Conservation (phyloP, 768 basidiomycete genomes). For the Imleria badia region DNA sequence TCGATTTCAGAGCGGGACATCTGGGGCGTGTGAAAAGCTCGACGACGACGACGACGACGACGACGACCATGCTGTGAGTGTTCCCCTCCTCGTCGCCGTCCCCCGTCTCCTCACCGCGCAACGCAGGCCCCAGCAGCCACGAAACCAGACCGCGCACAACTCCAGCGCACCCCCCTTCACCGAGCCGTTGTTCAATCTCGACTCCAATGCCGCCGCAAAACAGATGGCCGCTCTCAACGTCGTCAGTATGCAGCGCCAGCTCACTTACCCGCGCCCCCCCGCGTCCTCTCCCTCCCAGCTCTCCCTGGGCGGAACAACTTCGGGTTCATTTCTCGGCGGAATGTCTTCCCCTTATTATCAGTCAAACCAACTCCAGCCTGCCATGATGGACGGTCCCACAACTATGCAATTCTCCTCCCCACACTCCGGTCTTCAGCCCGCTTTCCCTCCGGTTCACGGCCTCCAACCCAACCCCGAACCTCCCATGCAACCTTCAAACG, state of each 20-base stretch:
- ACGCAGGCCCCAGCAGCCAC: conserved; percentile 42
- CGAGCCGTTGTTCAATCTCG: conserved; percentile 52
- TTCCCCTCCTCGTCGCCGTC: background rate
- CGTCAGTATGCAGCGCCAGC: conserved; percentile 47
- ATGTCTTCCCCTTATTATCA: conserved; percentile 38
- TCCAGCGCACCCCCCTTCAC: conserved; percentile 17
- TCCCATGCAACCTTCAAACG: conserved; percentile 40
- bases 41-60: conserved; percentile 21
- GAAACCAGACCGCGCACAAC: conserved; percentile 23
- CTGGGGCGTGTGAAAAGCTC: conserved; percentile 17
- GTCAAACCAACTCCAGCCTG: conserved; percentile 35
- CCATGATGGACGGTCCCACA: conserved; percentile 39
- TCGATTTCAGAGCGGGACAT: conserved; percentile 77
- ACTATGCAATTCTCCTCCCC: conserved; percentile 43
- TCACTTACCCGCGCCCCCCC: conserved; percentile 50
- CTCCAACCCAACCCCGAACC: conserved; percentile 37
- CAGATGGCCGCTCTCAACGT: conserved; percentile 79
- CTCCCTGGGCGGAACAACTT: conserved; percentile 55
- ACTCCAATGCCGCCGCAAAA: conserved; percentile 68
- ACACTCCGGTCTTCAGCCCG: conserved; percentile 48
- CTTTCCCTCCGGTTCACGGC: conserved; percentile 40
- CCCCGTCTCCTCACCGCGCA: background rate
- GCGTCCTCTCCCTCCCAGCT: conserved; percentile 37
- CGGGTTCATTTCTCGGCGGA: conserved; percentile 69
- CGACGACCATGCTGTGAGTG: conserved; percentile 35